Base-by-base conservation (phyloP, 129 eudicot genomes). In the Centaurea solstitialis region DNA sequence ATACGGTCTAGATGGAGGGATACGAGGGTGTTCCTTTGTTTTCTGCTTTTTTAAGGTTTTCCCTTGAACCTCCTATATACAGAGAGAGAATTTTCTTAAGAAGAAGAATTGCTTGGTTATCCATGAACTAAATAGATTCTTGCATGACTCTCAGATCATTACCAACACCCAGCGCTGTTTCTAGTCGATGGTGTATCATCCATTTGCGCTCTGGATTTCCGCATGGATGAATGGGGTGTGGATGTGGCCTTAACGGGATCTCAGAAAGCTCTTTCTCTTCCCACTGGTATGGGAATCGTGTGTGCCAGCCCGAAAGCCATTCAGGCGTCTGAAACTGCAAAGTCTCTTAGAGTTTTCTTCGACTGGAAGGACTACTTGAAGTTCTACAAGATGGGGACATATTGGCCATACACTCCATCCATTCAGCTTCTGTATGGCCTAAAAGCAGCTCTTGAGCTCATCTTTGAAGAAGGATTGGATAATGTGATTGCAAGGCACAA, bases 211-310 rank as follows among this genome's bases (percentile, higher is more conserved):
- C 91, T 96, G 53, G 99, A 96, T 86, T 96, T 96, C 77, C 98
- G 99, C 83, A 96, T 96, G 99, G 99, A 96, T 61, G 99, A 96
- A 80, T 96, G 99, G 99, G 99, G 99, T 17, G 82, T 96, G 3
- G 99, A 96, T 80, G 99, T 96, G 79, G 99, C 99, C 7, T 73
- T 96, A 30, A 96, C 99, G 9, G 99, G 99, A n/a, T 96, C 99
- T 9, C 99, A 96, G 79, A 96, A 96, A 79, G 99, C 99, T 26
- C 94, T 96, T 11, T 96, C 99, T 69, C 97, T 96, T 45, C 99
- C 99, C 21, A 96, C 99, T 21, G 99, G 99, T 40, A 40, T 96
- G 81, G 99, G 99, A 35, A 93, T 96, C 47, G 97, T 96, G 66
- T 96, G 99, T 65, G 99, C 98, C 0, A 91, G 99, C 83, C 99